phyloP scores from a whole-genome alignment of 371 early-diverging fungal genomes.

The Vairimorpha ceranae region DNA sequence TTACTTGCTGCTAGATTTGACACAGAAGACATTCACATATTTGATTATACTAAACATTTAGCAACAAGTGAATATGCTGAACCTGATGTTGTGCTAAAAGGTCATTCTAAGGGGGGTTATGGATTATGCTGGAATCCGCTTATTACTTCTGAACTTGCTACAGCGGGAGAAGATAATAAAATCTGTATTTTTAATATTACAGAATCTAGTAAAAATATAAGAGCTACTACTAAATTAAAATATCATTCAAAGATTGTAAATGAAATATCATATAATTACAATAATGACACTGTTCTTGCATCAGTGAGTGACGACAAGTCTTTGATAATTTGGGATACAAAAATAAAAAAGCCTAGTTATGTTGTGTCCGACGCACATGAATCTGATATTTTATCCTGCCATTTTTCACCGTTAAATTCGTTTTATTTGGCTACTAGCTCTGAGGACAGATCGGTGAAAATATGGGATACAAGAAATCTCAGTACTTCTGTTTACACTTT shows the following conservation, averaged over 20 bases:
- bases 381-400: constrained; percentile 79
- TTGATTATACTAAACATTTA: constrained; percentile 85
- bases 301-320: constrained; percentile 87
- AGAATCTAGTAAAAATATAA: constrained; percentile 53
- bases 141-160: constrained; percentile 66
- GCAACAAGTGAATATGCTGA: constrained; percentile 70
- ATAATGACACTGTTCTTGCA: constrained; percentile 72
- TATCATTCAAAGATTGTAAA: constrained; percentile 82
- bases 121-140: constrained; percentile 66
- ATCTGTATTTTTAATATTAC: constrained; percentile 75
- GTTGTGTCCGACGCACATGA: constrained; percentile 73
- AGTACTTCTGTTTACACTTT: constrained; percentile 72
- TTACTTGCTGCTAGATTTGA: constrained; percentile 85
- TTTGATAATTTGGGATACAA: constrained; percentile 74
- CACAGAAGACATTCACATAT: constrained; percentile 77
- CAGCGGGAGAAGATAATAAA: constrained; percentile 78
- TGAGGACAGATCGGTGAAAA: constrained; percentile 77
- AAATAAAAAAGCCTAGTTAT: constrained; percentile 64
- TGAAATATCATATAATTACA: constrained; percentile 79
- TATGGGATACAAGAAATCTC: constrained; percentile 90
- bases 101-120: constrained; percentile 85
- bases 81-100: constrained; percentile 75
- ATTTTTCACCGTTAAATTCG: constrained; percentile 78
- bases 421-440: constrained; percentile 84
- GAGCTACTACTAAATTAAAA: constrained; percentile 65